A percentile compares a stretch with the other conserved stretches of the same genome.
phyloP scores from a whole-genome alignment of 2,329 filamentous ascomycete genomes.

The Penicillium crustosum region DNA sequence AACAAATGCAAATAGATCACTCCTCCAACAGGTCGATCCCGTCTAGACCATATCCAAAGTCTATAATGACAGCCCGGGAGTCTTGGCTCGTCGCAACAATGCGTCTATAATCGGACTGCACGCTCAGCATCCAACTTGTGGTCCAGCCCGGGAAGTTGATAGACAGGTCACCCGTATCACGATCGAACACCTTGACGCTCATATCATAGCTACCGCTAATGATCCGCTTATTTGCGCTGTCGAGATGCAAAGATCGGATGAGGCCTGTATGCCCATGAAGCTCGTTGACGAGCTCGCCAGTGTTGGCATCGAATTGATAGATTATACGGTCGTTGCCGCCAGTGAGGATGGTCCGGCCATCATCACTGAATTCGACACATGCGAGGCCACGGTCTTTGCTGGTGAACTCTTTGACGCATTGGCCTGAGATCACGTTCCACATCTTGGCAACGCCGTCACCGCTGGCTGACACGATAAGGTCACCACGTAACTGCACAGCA shows the following conservation, averaged over 20 bases:
- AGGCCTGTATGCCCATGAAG: constrained; percentile 81
- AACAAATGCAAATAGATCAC: constrained; percentile 21
- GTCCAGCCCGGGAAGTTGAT: constrained; percentile 94
- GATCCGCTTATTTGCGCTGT: constrained; percentile 79
- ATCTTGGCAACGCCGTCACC: constrained; percentile 92
- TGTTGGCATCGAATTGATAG: constrained; percentile 92
- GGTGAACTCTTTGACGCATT: constrained; percentile 83
- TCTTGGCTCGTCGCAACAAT: constrained; percentile 96
- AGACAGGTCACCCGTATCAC: constrained; percentile 73
- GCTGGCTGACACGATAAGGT: constrained; percentile 88
- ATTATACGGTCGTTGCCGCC: constrained; percentile 95
- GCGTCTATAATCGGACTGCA: constrained; percentile 91
- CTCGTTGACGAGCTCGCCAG: constrained; percentile 76
- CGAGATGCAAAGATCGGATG: constrained; percentile 86
- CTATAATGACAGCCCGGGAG: constrained; percentile 86
- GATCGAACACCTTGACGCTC: constrained; percentile 92
- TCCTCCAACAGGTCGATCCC: constrained; percentile 54
- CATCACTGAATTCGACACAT: constrained; percentile 93
- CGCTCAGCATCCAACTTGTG: constrained; percentile 91
- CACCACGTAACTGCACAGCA: constrained; percentile 89
- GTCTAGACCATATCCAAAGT: constrained; percentile 70
- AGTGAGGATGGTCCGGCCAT: constrained; percentile 88
- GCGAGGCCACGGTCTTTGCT: constrained; percentile 92
- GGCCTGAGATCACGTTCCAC: constrained; percentile 89
- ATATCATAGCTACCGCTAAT: constrained; percentile 93